phyloP scores from a whole-genome alignment of 129 eudicot species.

The Calendula officinalis region DNA sequence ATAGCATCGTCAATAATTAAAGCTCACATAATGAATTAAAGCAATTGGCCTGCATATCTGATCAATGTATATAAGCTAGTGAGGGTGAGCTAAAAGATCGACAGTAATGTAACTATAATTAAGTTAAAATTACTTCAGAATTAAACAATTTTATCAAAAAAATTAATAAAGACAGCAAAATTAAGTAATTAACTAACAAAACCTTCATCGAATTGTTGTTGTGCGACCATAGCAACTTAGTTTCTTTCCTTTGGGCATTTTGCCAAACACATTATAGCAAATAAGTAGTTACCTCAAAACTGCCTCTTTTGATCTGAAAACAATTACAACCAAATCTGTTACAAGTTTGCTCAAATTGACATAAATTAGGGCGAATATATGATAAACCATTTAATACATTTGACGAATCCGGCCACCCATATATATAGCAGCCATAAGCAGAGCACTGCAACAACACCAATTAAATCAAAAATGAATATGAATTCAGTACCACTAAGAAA shows the following conservation, averaged over 20 bases:
- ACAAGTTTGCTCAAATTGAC: not conserved
- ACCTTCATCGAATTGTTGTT: slow-evolving; percentile 39
- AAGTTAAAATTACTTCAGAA: not conserved
- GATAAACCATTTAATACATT: slow-evolving; percentile 46
- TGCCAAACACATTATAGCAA: too few species aligned
- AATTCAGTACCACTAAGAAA: not conserved
- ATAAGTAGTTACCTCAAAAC: slow-evolving; percentile 72
- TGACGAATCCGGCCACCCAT: slow-evolving; percentile 83
- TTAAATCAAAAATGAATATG: slow-evolving; percentile 4
- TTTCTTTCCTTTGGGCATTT: not conserved
- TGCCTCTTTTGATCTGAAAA: slow-evolving; percentile 69
- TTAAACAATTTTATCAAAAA: not conserved
- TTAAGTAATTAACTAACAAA: not conserved
- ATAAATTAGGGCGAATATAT: not conserved
- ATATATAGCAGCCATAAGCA: slow-evolving; percentile 57
- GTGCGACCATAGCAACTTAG: slow-evolving; percentile 24
- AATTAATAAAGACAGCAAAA: slow-evolving; percentile 13
- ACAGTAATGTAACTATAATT: not conserved
- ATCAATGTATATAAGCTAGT: not conserved
- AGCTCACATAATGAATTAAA: not conserved
- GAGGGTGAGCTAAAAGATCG: not conserved
- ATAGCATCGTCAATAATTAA: not conserved
- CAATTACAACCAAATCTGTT: slow-evolving; percentile 15
- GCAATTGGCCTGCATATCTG: not conserved
- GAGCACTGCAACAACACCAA: slow-evolving; percentile 26